Percentiles rank a stretch among this genome's conserved stretches.
Conservation (phyloP, 306 rosid species). For the Glycine tomentella region DNA sequence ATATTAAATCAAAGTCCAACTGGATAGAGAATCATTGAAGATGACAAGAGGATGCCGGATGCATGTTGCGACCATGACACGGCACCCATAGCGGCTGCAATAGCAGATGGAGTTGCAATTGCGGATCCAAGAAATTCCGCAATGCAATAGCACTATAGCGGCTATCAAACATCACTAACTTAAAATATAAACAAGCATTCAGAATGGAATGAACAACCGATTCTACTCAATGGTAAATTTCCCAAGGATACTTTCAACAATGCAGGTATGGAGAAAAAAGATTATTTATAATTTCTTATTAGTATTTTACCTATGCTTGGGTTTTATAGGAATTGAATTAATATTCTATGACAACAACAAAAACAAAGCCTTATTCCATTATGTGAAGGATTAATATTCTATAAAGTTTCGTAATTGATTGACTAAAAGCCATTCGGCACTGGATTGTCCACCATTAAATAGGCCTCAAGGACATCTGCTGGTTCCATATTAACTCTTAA, state of each 20-base stretch:
- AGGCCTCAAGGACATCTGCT: background rate
- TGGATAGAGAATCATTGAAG: too few relatives aligned
- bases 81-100: too few relatives aligned
- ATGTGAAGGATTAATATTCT: background rate
- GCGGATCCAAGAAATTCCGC: too few relatives aligned
- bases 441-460: constrained; percentile 3
- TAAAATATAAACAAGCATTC: background rate
- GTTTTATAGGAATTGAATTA: constrained; percentile 1
- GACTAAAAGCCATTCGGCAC: constrained; percentile 2
- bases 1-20: too few relatives aligned
- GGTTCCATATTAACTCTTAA: background rate
- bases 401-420: background rate
- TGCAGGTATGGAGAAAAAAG: background rate
- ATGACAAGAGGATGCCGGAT: too few relatives aligned
- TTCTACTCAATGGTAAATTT: constrained; percentile 13
- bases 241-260: background rate
- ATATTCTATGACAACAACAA: too few relatives aligned
- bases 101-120: too few relatives aligned
- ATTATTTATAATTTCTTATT: background rate
- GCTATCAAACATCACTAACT: too few relatives aligned
- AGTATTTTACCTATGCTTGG: background rate
- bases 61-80: too few relatives aligned
- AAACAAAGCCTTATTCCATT: too few relatives aligned
- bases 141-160: too few relatives aligned
- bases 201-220: constrained; percentile 10